Evolutionary conservation across 192 early-diverging fungal species (phyloP).

Genomic region (Kickxella alabastrina): DNA sequence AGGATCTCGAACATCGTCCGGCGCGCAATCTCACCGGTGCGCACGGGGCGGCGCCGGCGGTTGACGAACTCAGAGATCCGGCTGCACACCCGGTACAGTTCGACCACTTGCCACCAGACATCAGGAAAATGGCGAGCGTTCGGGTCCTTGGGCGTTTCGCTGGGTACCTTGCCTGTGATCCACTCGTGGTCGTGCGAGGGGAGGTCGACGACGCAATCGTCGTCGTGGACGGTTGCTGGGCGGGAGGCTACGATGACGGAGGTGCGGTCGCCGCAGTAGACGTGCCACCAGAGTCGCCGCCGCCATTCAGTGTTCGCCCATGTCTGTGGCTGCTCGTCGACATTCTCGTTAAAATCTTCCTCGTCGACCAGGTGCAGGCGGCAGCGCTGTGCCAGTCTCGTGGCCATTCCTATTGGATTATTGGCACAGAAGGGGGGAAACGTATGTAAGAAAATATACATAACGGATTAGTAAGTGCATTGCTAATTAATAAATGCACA

Average conservation of each 20-base stretch:
- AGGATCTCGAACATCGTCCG: constrained; percentile 47
- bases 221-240: constrained; percentile 47
- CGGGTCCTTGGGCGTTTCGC: constrained; percentile 3
- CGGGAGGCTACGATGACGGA: constrained; percentile 50
- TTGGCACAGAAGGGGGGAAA: too few relatives aligned
- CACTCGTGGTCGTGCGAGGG: constrained; percentile 50
- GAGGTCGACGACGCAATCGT: constrained; percentile 46
- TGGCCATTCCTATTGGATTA: constrained; percentile 49
- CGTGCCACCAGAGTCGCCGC: constrained; percentile 49
- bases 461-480: too few relatives aligned
- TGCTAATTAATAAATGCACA: too few relatives aligned
- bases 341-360: constrained; percentile 50
- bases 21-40: constrained; percentile 33
- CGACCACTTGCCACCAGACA: constrained; percentile 39
- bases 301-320: constrained; percentile 47
- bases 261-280: constrained; percentile 45
- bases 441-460: too few relatives aligned
- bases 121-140: constrained; percentile 20
- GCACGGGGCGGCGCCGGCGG: constrained; percentile 37
- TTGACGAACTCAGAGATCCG: constrained; percentile 49
- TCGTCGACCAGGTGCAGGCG: constrained; percentile 49
- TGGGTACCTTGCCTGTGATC: constrained; percentile 25
- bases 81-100: constrained; percentile 42
- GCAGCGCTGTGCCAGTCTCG: constrained; percentile 45
- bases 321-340: constrained; percentile 21